Base-by-base conservation (phyloP, 371 early-diverging fungal genomes). In the Mortierella sp. region DNA sequence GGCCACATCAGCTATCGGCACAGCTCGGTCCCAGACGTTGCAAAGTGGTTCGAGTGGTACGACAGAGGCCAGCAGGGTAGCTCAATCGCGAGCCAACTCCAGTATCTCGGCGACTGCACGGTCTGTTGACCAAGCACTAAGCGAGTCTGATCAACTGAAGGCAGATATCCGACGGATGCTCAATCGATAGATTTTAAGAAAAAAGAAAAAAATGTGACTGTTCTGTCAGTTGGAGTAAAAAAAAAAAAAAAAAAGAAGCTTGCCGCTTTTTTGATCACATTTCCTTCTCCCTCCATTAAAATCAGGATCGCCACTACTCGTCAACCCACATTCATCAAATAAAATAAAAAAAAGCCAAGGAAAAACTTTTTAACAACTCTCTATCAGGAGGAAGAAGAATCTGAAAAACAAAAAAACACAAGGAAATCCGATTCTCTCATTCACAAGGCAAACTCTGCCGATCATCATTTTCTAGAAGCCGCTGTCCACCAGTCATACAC, bases 1-100 rank as follows among this genome's bases (percentile, higher is more conserved):
- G 79, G 79, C 79, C 11, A 37, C 79, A 1, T 69, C 72, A 6
- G 79, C 70, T 7, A 79, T 79, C 59, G 79, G 79, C 0, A 63
- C 59, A 1, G 73, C 79, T 15, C 62, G 73, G 19, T 43, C 68
- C 4, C 70, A 77, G 56, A 73, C 79, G 7, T 45, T 79, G 15
- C 63, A 58, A 46, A 52, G 69, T 15, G 66, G 69, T 1, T 25
- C 28, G 1, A 46, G 69, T 1, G 45, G 47, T 1, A 23, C 67
- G 25, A 77, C 72, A 4, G 51, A 28, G 28, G 77, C 66, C 1
- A 72, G 68, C 25, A 51, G 56, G 14, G 71, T 72, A 1, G 77
- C 77, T 0, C 77, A 77, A 50, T 61, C 77, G 15, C 62, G 77
- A 37, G 77, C 77, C 18, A 77, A 61, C 14, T 51, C 69, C 9